Conservation (phyloP, 768 basidiomycete species). For the Xerocomellus chrysenteron region DNA sequence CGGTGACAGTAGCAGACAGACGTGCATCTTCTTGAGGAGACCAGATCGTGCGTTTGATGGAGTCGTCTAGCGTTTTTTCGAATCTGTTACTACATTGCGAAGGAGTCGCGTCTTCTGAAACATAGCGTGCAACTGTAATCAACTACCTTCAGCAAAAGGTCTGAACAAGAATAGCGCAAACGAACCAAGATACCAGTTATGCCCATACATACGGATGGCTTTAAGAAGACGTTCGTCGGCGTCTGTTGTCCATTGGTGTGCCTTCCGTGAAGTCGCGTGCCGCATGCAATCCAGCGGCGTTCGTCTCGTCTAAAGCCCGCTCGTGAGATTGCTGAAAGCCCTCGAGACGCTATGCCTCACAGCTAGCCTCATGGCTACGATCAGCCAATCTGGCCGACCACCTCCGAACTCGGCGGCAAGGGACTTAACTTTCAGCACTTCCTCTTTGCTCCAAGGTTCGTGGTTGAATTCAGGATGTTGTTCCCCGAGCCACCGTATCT, state of each 20-base stretch:
- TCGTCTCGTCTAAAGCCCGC: conserved; percentile 56
- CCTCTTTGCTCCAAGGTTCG: conserved; percentile 52
- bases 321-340: conserved; percentile 1
- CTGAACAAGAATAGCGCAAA: conserved; percentile 1
- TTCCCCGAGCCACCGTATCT: conserved; percentile 72
- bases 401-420: conserved; percentile 40
- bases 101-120: conserved; percentile 66
- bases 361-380: conserved; percentile 56
- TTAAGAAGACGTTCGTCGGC: conserved; percentile 55
- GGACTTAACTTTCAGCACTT: conserved; percentile 47
- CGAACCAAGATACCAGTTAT: conserved; percentile 69
- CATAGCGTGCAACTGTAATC: conserved; percentile 58
- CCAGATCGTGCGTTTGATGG: conserved; percentile 59
- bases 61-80: conserved; percentile 57
- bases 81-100: conserved; percentile 68
- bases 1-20: conserved; percentile 54
- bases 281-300: conserved; percentile 75
- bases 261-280: conserved; percentile 45
- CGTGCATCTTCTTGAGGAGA: conserved; percentile 61
- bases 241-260: conserved; percentile 56
- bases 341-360: conserved; percentile 37
- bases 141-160: conserved; percentile 3
- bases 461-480: conserved; percentile 61
- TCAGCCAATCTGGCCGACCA: conserved; percentile 58
- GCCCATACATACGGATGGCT: conserved; percentile 62